Conservation (phyloP, 148 eudicot genomes). For the Cornus florida region DNA sequence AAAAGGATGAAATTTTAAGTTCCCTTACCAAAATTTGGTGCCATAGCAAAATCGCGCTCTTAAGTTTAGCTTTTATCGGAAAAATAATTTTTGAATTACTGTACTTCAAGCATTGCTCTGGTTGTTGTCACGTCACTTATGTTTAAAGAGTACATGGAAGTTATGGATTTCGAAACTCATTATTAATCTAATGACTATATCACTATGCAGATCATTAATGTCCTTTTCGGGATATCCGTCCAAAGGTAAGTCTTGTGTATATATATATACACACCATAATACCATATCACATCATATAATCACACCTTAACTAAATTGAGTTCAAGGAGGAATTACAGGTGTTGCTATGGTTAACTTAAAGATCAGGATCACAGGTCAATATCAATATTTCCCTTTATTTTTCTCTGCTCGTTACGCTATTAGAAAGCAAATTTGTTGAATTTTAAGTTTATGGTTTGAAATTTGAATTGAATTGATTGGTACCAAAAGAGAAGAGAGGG, state of each 20-base stretch:
- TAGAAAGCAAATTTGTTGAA: neutral
- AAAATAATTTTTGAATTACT: too few species aligned
- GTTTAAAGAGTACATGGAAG: too few species aligned
- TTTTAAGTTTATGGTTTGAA: neutral
- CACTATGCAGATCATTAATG: conserved; percentile 62
- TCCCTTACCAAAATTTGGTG: too few species aligned
- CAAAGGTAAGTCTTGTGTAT: conserved; percentile 29
- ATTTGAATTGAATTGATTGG: neutral
- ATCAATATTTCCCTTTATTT: neutral
- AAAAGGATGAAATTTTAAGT: too few species aligned
- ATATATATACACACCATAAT: neutral
- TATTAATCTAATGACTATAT: neutral
- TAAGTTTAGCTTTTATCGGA: too few species aligned
- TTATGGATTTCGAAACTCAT: neutral
- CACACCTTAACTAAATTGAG: neutral
- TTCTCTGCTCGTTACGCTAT: neutral
- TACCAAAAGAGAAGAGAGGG: too few species aligned
- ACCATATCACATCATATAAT: neutral
- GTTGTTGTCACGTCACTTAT: too few species aligned
- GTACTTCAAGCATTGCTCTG: too few species aligned
- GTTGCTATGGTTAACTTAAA: conserved; percentile 68
- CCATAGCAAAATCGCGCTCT: too few species aligned
- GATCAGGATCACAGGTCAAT: conserved; percentile 57
- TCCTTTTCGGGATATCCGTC: too few species aligned
- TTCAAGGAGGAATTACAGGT: conserved; percentile 50